Conservation (phyloP, 495 filamentous ascomycete species). For the Astrocystis sublimbata region DNA sequence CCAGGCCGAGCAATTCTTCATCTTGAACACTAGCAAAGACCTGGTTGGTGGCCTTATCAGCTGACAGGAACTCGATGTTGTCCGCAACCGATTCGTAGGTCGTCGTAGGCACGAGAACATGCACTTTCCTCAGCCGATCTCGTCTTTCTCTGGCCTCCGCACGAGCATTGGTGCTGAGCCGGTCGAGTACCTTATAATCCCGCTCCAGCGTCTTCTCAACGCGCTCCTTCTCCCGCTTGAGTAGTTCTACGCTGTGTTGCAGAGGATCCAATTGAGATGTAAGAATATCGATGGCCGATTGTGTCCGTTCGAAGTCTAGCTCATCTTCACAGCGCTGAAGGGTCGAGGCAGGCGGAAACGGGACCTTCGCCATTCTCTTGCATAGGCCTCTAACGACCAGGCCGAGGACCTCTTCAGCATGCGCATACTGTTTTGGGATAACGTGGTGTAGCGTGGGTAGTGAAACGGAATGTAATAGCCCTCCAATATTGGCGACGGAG, state of each 20-base stretch:
- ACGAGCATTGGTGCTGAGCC: constrained; percentile 40
- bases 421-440: constrained; percentile 34
- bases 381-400: constrained; percentile 12
- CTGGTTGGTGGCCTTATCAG: constrained; percentile 19
- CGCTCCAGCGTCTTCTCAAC: constrained; percentile 39
- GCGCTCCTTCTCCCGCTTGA: constrained; percentile 42
- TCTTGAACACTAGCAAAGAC: constrained; percentile 40
- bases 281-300: constrained; percentile 38
- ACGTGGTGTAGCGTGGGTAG: constrained; percentile 45
- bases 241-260: constrained; percentile 45
- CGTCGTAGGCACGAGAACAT: constrained; percentile 41
- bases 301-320: constrained; percentile 46
- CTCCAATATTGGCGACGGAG: constrained; percentile 39
- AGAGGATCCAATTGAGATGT: constrained; percentile 45
- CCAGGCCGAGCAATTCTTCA: constrained; percentile 36
- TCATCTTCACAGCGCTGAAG: constrained; percentile 39
- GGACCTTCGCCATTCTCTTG: constrained; percentile 12
- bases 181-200: constrained; percentile 41
- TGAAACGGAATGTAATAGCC: constrained; percentile 39
- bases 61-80: constrained; percentile 20
- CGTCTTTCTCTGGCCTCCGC: constrained; percentile 41
- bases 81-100: constrained; percentile 15
- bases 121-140: constrained; percentile 39
- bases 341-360: constrained; percentile 43
- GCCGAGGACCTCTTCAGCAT: constrained; percentile 34